Evolutionary conservation across 176 grass and related monocot species (phyloP).

Genomic region (Alloteropsis semialata): DNA sequence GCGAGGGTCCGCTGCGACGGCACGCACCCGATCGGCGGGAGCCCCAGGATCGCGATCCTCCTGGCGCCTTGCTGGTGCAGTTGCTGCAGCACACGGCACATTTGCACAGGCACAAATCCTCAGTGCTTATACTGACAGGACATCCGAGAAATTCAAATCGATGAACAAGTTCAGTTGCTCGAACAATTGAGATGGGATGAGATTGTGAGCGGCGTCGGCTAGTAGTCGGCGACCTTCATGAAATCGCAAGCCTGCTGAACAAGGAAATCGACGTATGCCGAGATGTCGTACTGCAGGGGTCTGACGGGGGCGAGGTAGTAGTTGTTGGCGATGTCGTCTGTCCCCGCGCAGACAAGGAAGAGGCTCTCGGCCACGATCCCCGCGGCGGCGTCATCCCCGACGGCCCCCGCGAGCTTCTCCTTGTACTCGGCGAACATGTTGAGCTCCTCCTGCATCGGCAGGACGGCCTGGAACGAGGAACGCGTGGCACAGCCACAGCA

Average conservation of each 20-base stretch:
- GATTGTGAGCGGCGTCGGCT: too few relatives aligned
- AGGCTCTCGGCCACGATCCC: constrained; percentile 32
- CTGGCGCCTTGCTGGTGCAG: constrained; percentile 34
- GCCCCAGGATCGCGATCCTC: constrained; percentile 40
- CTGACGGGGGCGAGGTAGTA: constrained; percentile 30
- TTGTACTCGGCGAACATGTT: constrained; percentile 55
- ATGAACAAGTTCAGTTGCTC: background rate
- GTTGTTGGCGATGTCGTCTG: constrained; percentile 45
- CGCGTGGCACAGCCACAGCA: background rate
- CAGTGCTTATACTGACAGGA: background rate
- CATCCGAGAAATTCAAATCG: background rate
- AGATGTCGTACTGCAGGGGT: constrained; percentile 32
- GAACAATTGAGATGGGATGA: background rate
- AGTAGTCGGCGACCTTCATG: too few relatives aligned
- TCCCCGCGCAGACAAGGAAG: constrained; percentile 32
- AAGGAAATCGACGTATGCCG: constrained; percentile 39
- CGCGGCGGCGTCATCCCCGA: constrained; percentile 19
- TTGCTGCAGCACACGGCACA: constrained; percentile 1
- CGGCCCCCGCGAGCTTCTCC: constrained; percentile 19
- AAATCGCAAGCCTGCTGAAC: constrained; percentile 25
- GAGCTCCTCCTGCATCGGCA: constrained; percentile 48
- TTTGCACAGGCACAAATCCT: background rate
- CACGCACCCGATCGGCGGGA: constrained; percentile 46
- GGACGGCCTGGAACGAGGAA: constrained; percentile 30
- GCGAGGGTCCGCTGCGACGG: constrained; percentile 31